A percentile compares a stretch with the other conserved stretches of the same genome.
Conservation (phyloP, 129 eudicot genomes). For the Helianthus tuberosus region DNA sequence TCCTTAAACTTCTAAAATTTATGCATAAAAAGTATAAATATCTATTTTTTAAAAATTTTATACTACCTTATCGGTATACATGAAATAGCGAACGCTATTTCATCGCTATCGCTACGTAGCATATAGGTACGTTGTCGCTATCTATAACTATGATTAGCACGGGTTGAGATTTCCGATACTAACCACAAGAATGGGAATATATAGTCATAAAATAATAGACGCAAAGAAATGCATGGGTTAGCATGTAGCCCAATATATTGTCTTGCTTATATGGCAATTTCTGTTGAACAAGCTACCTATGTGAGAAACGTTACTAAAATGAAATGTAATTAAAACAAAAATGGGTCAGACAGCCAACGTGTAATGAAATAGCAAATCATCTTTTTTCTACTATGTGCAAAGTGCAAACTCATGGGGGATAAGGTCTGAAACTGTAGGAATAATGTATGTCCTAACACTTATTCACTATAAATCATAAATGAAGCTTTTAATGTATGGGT, state of each 20-base stretch:
- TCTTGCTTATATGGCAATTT: not conserved
- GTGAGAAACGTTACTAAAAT: not conserved
- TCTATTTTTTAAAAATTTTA: too few relatives aligned
- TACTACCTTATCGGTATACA: too few relatives aligned
- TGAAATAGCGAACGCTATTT: too few relatives aligned
- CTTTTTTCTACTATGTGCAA: not conserved
- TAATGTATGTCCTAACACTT: not conserved
- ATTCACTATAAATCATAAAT: too few relatives aligned
- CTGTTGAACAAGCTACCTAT: not conserved
- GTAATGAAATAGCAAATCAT: not conserved
- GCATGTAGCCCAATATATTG: not conserved
- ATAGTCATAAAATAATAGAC: not conserved
- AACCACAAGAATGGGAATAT: not conserved
- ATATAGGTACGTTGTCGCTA: too few relatives aligned
- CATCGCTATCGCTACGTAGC: too few relatives aligned
- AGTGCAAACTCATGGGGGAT: not conserved
- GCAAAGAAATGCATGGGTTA: not conserved
- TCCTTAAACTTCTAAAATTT: too few relatives aligned
- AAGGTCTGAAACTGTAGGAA: not conserved
- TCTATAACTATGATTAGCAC: too few relatives aligned
- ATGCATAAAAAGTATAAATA: too few relatives aligned
- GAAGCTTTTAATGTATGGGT: not conserved
- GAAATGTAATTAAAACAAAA: not conserved
- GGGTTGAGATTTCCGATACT: not conserved
- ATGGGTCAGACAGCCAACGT: not conserved